Evolutionary conservation across 2,329 filamentous ascomycete species (phyloP).

Genomic region (Penicillium thymicola): DNA sequence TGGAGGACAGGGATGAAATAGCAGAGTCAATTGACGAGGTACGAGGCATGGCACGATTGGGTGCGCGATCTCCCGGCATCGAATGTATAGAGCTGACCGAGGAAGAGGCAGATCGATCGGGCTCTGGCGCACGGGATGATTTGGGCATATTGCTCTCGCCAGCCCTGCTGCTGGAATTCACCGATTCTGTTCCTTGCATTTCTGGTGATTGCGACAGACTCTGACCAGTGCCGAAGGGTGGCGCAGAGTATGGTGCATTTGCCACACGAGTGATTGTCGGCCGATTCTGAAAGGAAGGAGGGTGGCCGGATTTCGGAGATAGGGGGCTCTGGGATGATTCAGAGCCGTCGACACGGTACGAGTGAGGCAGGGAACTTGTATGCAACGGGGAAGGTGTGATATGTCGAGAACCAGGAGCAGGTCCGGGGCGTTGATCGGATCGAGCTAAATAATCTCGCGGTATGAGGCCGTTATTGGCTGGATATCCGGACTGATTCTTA

Average conservation of each 20-base stretch:
- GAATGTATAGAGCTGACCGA: constrained; percentile 32
- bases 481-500: constrained; percentile 13
- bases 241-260: constrained; percentile 31
- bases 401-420: constrained; percentile 26
- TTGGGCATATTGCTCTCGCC: constrained; percentile 26
- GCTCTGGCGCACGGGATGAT: constrained; percentile 25
- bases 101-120: constrained; percentile 30
- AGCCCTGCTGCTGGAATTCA: constrained; percentile 22
- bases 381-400: constrained; percentile 31
- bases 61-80: constrained; percentile 29
- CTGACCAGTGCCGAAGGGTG: constrained; percentile 23
- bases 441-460: constrained; percentile 37
- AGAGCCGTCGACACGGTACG: constrained; percentile 20
- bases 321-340: constrained; percentile 26
- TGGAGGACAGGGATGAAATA: constrained; percentile 70
- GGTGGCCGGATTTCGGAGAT: constrained; percentile 24
- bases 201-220: constrained; percentile 18
- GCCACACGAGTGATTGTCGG: constrained; percentile 24
- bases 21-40: constrained; percentile 91
- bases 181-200: constrained; percentile 14
- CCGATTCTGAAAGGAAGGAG: constrained; percentile 21
- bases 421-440: constrained; percentile 25
- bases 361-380: constrained; percentile 26
- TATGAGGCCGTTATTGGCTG: constrained; percentile 30
- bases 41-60: constrained; percentile 53